phyloP scores from a whole-genome alignment of 441 rosid species.

The Pelargonium australe region DNA sequence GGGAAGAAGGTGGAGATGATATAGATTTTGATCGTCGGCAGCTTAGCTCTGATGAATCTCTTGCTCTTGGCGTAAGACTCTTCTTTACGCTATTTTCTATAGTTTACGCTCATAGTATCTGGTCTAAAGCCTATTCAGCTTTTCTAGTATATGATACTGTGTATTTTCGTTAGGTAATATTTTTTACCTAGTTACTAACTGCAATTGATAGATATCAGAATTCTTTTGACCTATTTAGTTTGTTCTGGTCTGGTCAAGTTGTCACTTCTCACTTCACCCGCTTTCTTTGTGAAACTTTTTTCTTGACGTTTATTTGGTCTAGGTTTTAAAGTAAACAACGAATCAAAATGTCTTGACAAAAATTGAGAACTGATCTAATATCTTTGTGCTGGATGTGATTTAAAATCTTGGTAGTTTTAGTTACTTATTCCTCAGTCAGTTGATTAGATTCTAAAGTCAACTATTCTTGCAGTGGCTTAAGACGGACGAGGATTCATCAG shows the following conservation, averaged over 20 bases:
- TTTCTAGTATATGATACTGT: neutral
- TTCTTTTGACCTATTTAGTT: too few species aligned
- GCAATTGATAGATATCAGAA: too few species aligned
- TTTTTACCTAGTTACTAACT: too few species aligned
- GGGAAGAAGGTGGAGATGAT: conserved; percentile 93
- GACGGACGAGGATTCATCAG: conserved; percentile 47
- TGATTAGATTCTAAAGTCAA: neutral
- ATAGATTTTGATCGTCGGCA: conserved; percentile 87
- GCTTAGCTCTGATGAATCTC: conserved; percentile 68
- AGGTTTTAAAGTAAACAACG: too few species aligned
- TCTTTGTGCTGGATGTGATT: too few species aligned
- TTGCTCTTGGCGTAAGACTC: conserved; percentile 46
- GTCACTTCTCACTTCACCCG: neutral
- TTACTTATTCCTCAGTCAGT: neutral
- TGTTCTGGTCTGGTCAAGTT: neutral
- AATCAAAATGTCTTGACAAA: neutral
- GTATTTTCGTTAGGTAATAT: too few species aligned
- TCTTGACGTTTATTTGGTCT: too few species aligned
- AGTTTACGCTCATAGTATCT: neutral
- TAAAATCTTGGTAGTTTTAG: neutral
- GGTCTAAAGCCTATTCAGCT: too few species aligned
- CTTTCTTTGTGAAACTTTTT: neutral
- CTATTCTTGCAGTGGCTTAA: conserved; percentile 51
- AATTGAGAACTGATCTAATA: too few species aligned
- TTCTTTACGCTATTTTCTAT: conserved; percentile 2